Conservation (phyloP, 805 yeast species). For the Priceomyces melissophilus region DNA sequence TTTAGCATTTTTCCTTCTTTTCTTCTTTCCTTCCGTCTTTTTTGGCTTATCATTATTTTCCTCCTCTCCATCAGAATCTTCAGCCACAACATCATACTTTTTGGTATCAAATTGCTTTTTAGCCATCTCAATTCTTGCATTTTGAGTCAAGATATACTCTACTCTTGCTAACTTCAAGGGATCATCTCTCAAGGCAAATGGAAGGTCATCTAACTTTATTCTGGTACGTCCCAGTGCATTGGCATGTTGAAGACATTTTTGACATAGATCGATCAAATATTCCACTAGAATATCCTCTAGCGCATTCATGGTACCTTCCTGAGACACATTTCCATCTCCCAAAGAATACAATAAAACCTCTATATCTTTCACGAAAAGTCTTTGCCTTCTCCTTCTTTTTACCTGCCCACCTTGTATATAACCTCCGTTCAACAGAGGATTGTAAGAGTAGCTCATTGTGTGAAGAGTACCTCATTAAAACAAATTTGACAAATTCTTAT, state of each 20-base stretch:
- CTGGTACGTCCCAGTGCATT: constrained; percentile 36
- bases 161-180: constrained; percentile 40
- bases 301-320: constrained; percentile 35
- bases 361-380: constrained; percentile 39
- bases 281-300: constrained; percentile 39
- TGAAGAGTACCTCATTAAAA: no score
- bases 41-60: constrained; percentile 5
- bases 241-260: constrained; percentile 30
- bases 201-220: constrained; percentile 41
- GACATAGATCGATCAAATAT: constrained; percentile 33
- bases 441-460: no score
- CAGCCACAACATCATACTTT: constrained; percentile 8
- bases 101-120: constrained; percentile 38
- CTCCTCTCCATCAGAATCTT: constrained; percentile 15
- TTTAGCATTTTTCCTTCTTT: constrained; percentile 3
- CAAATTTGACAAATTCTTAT: no score
- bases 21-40: constrained; percentile 9
- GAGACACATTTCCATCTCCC: constrained; percentile 40
- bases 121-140: constrained; percentile 34
- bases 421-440: no score
- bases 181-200: constrained; percentile 38
- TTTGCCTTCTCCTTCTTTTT: constrained; percentile 28
- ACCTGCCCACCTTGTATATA: neutral
- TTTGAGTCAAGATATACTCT: constrained; percentile 38
- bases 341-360: constrained; percentile 38